Evolutionary conservation across 2,329 filamentous ascomycete genomes (phyloP).

Genomic region (Diplodia intermedia): DNA sequence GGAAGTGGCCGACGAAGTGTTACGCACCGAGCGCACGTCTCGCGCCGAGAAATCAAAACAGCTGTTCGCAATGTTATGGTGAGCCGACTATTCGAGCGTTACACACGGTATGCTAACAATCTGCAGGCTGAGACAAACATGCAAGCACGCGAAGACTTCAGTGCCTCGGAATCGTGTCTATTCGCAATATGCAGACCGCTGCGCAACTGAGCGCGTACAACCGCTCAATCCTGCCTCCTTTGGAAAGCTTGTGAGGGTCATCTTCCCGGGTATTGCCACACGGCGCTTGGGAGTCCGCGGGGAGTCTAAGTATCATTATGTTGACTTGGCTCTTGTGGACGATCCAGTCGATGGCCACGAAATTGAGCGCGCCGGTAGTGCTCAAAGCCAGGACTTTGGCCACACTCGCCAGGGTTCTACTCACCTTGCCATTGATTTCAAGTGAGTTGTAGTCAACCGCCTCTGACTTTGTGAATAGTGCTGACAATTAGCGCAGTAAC

Average conservation of each 20-base stretch:
- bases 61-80: constrained; percentile 90
- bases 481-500: constrained; percentile 40
- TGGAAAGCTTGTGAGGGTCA: constrained; percentile 93
- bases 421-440: constrained; percentile 46
- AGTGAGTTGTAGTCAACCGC: constrained; percentile 36
- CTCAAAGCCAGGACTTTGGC: constrained; percentile 29
- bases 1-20: constrained; percentile 77
- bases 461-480: background rate
- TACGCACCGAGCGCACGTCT: constrained; percentile 79
- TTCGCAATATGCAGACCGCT: constrained; percentile 91
- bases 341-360: constrained; percentile 42
- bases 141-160: constrained; percentile 77
- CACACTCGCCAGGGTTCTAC: constrained; percentile 43
- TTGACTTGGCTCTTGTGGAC: constrained; percentile 60
- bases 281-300: constrained; percentile 89
- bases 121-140: constrained; percentile 74
- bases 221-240: constrained; percentile 97
- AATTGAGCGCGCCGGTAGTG: constrained; percentile 29
- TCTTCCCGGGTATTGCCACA: constrained; percentile 95
- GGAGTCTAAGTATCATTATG: constrained; percentile 98
- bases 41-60: constrained; percentile 84
- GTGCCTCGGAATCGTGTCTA: constrained; percentile 94
- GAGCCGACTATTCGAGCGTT: constrained; percentile 46
- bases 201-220: constrained; percentile 90
- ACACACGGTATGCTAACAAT: constrained; percentile 39